Conservation (phyloP, 805 yeast genomes). For the Kodamaea lidongshanica region DNA sequence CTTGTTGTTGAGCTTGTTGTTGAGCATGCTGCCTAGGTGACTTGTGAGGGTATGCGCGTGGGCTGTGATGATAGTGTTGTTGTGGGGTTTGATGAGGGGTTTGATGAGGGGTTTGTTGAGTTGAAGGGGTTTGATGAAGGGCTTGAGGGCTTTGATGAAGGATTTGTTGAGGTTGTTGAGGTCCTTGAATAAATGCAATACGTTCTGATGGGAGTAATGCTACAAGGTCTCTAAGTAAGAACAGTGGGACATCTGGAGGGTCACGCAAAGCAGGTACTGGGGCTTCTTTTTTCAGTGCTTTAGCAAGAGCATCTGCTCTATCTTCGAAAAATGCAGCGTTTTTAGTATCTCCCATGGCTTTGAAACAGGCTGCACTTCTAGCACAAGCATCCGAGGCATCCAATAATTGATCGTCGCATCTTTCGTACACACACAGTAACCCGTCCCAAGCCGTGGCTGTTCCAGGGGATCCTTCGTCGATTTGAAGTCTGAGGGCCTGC, state of each 20-base stretch:
- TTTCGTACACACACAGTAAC: slow-evolving; percentile 53
- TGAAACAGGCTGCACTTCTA: slow-evolving; percentile 46
- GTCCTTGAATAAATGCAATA: slow-evolving; percentile 30
- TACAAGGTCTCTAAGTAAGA: slow-evolving; percentile 37
- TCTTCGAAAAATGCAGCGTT: slow-evolving; percentile 38
- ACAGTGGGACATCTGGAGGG: slow-evolving; percentile 44
- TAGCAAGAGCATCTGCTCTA: slow-evolving; percentile 38
- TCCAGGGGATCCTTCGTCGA: slow-evolving; percentile 40
- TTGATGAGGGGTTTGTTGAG: no score
- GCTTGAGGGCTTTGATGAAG: not conserved
- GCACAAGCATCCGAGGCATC: slow-evolving; percentile 58
- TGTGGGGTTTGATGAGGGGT: no score
- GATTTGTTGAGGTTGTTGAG: slow-evolving; percentile 3
- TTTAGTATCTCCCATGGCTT: slow-evolving; percentile 40
- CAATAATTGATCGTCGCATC: slow-evolving; percentile 53
- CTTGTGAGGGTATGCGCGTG: no score
- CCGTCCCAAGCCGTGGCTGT: slow-evolving; percentile 65
- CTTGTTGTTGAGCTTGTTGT: slow-evolving; percentile 3
- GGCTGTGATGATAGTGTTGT: slow-evolving; percentile 6
- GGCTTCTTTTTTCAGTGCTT: slow-evolving; percentile 37
- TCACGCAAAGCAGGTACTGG: slow-evolving; percentile 41
- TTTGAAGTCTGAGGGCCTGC: slow-evolving; percentile 51
- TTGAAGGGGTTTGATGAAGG: no score
- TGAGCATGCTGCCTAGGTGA: no score
- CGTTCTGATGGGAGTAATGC: slow-evolving; percentile 38